Conservation (phyloP, 352 stramenopile species). For the Phytophthora aleatoria region DNA sequence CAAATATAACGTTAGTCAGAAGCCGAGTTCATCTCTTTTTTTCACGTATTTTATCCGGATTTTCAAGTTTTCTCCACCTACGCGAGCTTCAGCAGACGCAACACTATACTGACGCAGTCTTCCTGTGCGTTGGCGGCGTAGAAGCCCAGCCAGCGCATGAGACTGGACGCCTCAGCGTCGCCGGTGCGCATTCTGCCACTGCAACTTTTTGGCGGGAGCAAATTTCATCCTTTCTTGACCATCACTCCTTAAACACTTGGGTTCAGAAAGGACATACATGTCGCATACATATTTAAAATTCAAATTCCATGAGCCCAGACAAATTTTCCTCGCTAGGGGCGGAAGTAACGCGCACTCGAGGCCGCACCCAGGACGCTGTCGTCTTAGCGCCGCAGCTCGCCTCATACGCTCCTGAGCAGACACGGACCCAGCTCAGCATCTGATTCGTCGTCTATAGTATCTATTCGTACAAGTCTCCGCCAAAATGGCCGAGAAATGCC, state of each 20-base stretch:
- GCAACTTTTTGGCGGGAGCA: conserved; percentile 23
- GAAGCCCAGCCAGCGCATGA: conserved; percentile 38
- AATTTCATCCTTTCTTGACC: conserved; percentile 14
- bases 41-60: not conserved
- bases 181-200: conserved; percentile 5
- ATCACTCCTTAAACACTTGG: conserved; percentile 16
- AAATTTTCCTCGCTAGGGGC: conserved; percentile 4
- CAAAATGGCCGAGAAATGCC: conserved; percentile 76
- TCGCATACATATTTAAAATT: conserved; percentile 29
- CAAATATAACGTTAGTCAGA: conserved; percentile 29
- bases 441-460: not conserved
- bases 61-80: conserved; percentile 8
- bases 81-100: conserved; percentile 24
- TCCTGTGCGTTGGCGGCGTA: conserved; percentile 23
- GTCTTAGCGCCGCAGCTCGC: not conserved
- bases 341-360: conserved; percentile 8
- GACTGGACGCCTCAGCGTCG: conserved; percentile 30
- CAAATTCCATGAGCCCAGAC: conserved; percentile 17
- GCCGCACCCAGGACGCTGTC: not conserved
- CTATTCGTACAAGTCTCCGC: not conserved
- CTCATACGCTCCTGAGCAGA: not conserved
- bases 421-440: not conserved
- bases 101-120: conserved; percentile 3
- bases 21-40: not conserved
- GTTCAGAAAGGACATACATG: conserved; percentile 6